Base-by-base conservation (phyloP, 805 yeast genomes). In the Phaffomyces antillensis region DNA sequence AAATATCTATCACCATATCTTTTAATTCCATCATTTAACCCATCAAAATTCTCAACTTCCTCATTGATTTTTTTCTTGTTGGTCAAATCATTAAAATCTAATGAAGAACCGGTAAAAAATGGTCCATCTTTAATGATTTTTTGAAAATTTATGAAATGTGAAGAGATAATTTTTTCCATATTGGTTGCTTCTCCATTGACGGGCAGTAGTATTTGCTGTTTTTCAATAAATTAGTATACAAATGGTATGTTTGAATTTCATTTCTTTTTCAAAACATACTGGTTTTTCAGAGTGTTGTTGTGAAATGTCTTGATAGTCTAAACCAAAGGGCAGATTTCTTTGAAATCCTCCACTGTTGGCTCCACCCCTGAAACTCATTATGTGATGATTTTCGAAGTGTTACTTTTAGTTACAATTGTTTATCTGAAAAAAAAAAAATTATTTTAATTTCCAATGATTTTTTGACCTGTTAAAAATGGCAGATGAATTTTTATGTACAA, bases 1-100 rank as follows among this genome's bases (percentile, higher is more conserved):
- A 82, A 68, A 63, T 86, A 90, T 60, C 72, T 73, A 62, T 90
- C 97, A 3, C 95, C 79, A 59, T 87, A 87, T 55, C 97, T 73
- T 58, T 81, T 77, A 37, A 90, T 75, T 2, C 91, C 89, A 59
- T 86, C 96, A 44, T 71, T 70, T 3, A 70, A 52, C 17, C 72
- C 73, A 44, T 70, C 68, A 36, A 58, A 73, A 31, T 67, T 61
- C 23, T 44, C 47, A 33, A 63, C 55, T 26, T 59, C 54, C n/a
- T 49, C 44, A 36, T 20, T 20, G 23, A 59, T 59, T 17, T 43
- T 43, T 39, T 62, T 60, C 37, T 52, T 47, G 32, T 46, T 54
- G 5, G 6, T 28, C 12, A 28, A 11, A 7, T 53, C 46, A 11
- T 53, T 63, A 17, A 60, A 56, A 30, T 67, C 65, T 7, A 65